phyloP scores from a whole-genome alignment of 495 filamentous ascomycete genomes.

The Thermothielavioides terrestris region DNA sequence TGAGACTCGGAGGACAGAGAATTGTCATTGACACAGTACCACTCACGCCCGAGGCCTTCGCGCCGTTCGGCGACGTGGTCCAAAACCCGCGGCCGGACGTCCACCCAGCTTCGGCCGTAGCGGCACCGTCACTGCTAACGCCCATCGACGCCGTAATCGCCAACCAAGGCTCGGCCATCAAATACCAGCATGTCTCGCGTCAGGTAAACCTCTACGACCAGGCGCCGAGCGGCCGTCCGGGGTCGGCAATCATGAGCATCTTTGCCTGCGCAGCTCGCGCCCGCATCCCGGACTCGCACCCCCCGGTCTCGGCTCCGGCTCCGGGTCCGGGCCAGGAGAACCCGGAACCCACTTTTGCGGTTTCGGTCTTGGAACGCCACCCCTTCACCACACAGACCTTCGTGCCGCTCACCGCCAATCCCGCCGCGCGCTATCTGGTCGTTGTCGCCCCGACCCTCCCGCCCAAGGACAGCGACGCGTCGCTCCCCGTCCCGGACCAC shows the following conservation, averaged over 20 bases:
- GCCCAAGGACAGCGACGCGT: background rate
- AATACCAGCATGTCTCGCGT: slow-evolving; percentile 70
- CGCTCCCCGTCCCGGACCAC: slow-evolving; percentile 1
- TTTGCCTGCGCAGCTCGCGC: slow-evolving; percentile 74
- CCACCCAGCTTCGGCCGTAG: slow-evolving; percentile 30
- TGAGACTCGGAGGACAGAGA: slow-evolving; percentile 12
- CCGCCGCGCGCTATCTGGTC: slow-evolving; percentile 59
- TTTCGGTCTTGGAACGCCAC: slow-evolving; percentile 80
- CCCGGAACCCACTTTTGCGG: slow-evolving; percentile 44
- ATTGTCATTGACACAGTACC: slow-evolving; percentile 43
- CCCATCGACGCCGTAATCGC: slow-evolving; percentile 42
- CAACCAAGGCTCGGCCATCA: slow-evolving; percentile 85
- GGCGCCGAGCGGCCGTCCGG: slow-evolving; percentile 54
- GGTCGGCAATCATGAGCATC: slow-evolving; percentile 66
- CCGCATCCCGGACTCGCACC: slow-evolving; percentile 27
- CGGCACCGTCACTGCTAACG: slow-evolving; percentile 5
- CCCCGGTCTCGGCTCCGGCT: background rate
- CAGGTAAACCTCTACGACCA: slow-evolving; percentile 57
- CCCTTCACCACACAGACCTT: slow-evolving; percentile 93
- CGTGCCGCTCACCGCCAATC: slow-evolving; percentile 59
- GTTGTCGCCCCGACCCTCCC: slow-evolving; percentile 73
- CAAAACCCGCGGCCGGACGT: slow-evolving; percentile 54
- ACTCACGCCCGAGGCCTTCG: slow-evolving; percentile 59
- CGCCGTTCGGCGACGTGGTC: slow-evolving; percentile 76
- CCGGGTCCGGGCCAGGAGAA: background rate